Conservation (phyloP, 2,329 filamentous ascomycete genomes). For the Alternaria alternata region DNA sequence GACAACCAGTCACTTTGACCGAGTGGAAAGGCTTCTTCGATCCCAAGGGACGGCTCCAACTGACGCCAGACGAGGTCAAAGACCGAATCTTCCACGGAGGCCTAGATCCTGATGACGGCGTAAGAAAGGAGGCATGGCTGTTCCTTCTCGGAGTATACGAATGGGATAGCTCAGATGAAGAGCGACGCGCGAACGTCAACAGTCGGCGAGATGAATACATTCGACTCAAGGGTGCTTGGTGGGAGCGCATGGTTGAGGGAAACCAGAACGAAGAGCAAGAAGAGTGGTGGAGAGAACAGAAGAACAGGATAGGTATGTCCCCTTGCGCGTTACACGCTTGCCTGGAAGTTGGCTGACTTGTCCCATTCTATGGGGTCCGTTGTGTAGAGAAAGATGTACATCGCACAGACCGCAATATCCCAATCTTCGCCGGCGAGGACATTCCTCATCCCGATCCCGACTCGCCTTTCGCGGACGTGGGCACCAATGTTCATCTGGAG, state of each 20-base stretch:
- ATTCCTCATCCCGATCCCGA: conserved; percentile 95
- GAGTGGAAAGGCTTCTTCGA: conserved; percentile 97
- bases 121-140: conserved; percentile 95
- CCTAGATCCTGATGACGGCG: conserved; percentile 85
- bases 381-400: conserved; percentile 95
- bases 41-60: conserved; percentile 73
- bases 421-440: conserved; percentile 96
- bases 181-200: conserved; percentile 82
- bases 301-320: conserved; percentile 84
- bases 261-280: conserved; percentile 80
- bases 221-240: conserved; percentile 92
- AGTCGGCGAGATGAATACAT: conserved; percentile 93
- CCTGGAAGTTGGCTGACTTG: conserved; percentile 51
- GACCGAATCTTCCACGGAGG: conserved; percentile 97
- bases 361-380: conserved; percentile 63
- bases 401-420: conserved; percentile 90
- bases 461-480: conserved; percentile 89
- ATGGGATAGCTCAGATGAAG: conserved; percentile 89
- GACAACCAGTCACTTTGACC: conserved; percentile 77
- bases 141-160: conserved; percentile 91
- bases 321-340: not conserved
- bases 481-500: conserved; percentile 96
- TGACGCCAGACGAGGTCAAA: conserved; percentile 92
- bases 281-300: conserved; percentile 98
- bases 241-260: conserved; percentile 89